Percentiles rank a stretch among this genome's conserved stretches.
Evolutionary conservation across 768 basidiomycete species (phyloP).

Genomic region (Cystofilobasidium ferigula): DNA sequence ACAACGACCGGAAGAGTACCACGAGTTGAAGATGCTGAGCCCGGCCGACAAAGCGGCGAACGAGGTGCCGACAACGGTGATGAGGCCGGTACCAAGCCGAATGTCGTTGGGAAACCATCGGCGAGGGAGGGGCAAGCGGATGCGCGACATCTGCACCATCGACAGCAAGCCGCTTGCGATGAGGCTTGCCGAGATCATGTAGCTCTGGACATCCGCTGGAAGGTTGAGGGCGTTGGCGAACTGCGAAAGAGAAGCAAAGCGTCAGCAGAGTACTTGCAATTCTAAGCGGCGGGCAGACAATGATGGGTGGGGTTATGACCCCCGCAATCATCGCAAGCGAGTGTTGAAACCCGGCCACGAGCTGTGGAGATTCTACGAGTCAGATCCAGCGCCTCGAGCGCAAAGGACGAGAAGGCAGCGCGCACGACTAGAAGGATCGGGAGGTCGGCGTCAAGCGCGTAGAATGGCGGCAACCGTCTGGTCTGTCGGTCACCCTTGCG

Average conservation of each 20-base stretch:
- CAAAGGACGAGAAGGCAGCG: not conserved
- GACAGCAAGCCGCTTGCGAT: slow-evolving; percentile 48
- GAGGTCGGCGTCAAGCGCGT: slow-evolving; percentile 58
- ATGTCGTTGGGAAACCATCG: slow-evolving; percentile 44
- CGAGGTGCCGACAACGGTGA: slow-evolving; percentile 58
- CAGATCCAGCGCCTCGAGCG: not conserved
- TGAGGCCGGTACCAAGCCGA: slow-evolving; percentile 35
- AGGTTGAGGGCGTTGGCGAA: slow-evolving; percentile 44
- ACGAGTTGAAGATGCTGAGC: slow-evolving; percentile 52
- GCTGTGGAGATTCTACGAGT: no score
- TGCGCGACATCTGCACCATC: slow-evolving; percentile 63
- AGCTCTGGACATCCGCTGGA: slow-evolving; percentile 51
- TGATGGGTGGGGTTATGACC: slow-evolving; percentile 66
- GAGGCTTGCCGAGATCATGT: slow-evolving; percentile 62
- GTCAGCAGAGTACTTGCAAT: no score
- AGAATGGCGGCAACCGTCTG: slow-evolving; percentile 43
- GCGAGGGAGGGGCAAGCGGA: slow-evolving; percentile 46
- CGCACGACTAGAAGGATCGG: slow-evolving; percentile 44
- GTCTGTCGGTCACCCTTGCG: not conserved
- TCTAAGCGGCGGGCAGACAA: slow-evolving; percentile 44
- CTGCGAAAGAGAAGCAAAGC: not conserved
- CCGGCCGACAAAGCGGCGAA: slow-evolving; percentile 69
- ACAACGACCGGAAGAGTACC: slow-evolving; percentile 72
- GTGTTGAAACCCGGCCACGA: slow-evolving; percentile 50
- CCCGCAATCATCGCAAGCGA: slow-evolving; percentile 73